Evolutionary conservation across 352 stramenopile genomes (phyloP).

Genomic region (Phytophthora macrochlamydospora): DNA sequence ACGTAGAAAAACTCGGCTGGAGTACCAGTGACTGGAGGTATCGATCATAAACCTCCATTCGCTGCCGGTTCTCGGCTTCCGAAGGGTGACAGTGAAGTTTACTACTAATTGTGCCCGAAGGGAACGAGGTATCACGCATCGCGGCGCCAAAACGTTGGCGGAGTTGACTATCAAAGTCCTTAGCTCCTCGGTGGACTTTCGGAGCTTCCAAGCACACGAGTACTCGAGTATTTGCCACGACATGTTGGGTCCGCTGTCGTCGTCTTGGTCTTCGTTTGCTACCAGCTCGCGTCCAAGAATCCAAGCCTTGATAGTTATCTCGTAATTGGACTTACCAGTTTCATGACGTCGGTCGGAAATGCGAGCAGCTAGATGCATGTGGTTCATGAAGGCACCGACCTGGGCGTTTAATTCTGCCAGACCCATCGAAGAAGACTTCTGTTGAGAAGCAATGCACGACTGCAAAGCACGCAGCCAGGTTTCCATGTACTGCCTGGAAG

Average conservation of each 20-base stretch:
- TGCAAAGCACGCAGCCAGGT: conserved; percentile 57
- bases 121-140: conserved; percentile 58
- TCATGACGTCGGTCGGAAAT: conserved; percentile 38
- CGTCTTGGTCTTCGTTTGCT: conserved; percentile 9
- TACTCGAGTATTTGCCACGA: conserved; percentile 76
- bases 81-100: conserved; percentile 23
- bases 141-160: conserved; percentile 46
- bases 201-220: conserved; percentile 52
- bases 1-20: conserved; percentile 54
- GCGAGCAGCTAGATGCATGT: conserved; percentile 53
- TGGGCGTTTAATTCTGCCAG: conserved; percentile 44
- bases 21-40: conserved; percentile 63
- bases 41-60: conserved; percentile 40
- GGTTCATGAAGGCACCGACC: conserved; percentile 52
- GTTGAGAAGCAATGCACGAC: conserved; percentile 5
- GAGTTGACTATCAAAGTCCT: conserved; percentile 56
- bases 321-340: conserved; percentile 43
- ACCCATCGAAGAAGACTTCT: conserved; percentile 19
- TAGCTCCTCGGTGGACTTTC: conserved; percentile 53
- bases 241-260: conserved; percentile 11
- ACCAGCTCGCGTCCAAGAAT: conserved; percentile 64
- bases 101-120: conserved; percentile 23
- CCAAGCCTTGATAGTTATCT: conserved; percentile 63
- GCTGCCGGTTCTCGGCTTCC: conserved; percentile 44
- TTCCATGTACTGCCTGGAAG: conserved; percentile 50